Base-by-base conservation (phyloP, 805 yeast species). In the Grigorovia transvaalensis region DNA sequence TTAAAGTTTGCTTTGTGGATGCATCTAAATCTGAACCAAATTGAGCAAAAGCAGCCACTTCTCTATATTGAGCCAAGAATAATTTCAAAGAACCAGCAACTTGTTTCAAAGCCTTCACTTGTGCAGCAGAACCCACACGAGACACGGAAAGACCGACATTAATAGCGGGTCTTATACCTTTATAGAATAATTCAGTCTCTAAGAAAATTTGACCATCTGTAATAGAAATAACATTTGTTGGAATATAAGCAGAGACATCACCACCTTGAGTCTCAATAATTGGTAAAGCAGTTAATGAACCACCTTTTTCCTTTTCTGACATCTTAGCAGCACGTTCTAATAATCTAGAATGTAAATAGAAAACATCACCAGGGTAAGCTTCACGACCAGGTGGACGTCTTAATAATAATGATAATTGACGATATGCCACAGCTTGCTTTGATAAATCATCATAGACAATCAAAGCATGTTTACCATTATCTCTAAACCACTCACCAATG, bases 401-500 rank as follows among this genome's bases (percentile, higher is more conserved):
- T 78, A 89, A 83, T 75, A 90, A 79, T 74, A 91, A 83, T 58
- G 98, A 91, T 80, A 91, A 85, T 82, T 91, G 98, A 83, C 98
- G 95, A 88, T 91, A 91, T 65, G 98, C 98, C 73, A 91, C 98
- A 63, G 98, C 98, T 81, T 91, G 98, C 81, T 91, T 91, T 71
- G 98, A 91, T 79, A 91, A 84, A 78, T 91, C 98, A 75, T 91
- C 98, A 78, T 80, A 91, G 84, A 88, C 78, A 75, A 91, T 93
- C 78, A 91, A 80, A 67, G 98, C 95, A 77, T 93, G 98, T 75
- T 77, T 87, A 73, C 96, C 96, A 77, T 91, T 93, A 82, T 93
- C 99, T 84, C 99, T 88, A 95, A 93, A 93, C 99, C 99, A 93
- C 81, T 93, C 99, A 80, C 98, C 96, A 74, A 93, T 90, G 70